Percentiles rank a stretch among this genome's conserved stretches.
Evolutionary conservation across 768 basidiomycete species (phyloP).

Genomic region (Xerocomellus amylosporus): DNA sequence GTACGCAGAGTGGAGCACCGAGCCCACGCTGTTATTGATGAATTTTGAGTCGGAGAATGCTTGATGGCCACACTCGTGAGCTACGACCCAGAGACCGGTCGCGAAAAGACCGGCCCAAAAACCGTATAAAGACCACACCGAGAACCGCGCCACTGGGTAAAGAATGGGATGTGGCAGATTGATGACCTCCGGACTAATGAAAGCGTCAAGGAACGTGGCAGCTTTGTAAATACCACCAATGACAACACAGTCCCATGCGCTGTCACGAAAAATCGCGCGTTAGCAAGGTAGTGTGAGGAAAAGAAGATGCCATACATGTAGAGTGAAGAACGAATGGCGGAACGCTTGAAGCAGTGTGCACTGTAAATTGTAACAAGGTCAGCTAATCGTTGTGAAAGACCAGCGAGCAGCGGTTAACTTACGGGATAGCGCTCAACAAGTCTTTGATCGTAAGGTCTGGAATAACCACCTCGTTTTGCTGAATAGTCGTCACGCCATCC

Average conservation of each 20-base stretch:
- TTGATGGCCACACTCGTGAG: slow-evolving; percentile 95
- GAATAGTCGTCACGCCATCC: slow-evolving; percentile 31
- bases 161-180: slow-evolving; percentile 58
- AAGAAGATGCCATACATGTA: slow-evolving; percentile 60
- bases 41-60: slow-evolving; percentile 90
- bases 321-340: slow-evolving; percentile 69
- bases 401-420: slow-evolving; percentile 30
- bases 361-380: slow-evolving; percentile 34
- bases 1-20: slow-evolving; percentile 87
- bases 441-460: slow-evolving; percentile 90
- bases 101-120: slow-evolving; percentile 82
- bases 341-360: slow-evolving; percentile 87
- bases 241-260: slow-evolving; percentile 71
- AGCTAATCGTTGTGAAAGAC: background rate
- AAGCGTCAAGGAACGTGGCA: slow-evolving; percentile 59
- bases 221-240: slow-evolving; percentile 67
- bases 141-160: slow-evolving; percentile 58
- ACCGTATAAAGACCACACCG: slow-evolving; percentile 77
- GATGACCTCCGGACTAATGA: slow-evolving; percentile 55
- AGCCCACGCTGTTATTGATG: slow-evolving; percentile 91
- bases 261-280: slow-evolving; percentile 29
- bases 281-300: slow-evolving; percentile 1
- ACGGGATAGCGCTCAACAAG: slow-evolving; percentile 81
- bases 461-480: slow-evolving; percentile 64
- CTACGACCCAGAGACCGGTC: slow-evolving; percentile 93